Conservation (phyloP, 768 basidiomycete species). For the Boletus subcaerulescens region DNA sequence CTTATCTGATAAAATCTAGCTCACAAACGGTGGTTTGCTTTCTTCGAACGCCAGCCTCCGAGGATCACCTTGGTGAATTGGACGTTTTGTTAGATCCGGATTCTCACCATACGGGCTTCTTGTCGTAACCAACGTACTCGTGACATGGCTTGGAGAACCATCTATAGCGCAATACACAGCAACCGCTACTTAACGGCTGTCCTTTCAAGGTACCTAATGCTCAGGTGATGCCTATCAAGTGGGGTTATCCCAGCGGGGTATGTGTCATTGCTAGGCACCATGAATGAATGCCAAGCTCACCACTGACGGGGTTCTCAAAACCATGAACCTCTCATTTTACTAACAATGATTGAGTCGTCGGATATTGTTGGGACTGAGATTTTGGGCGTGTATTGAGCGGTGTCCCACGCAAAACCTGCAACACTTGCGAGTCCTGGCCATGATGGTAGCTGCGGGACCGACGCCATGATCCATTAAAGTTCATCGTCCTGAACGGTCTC, state of each 20-base stretch:
- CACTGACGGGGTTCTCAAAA: constrained; percentile 3
- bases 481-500: background rate
- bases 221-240: background rate
- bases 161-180: constrained; percentile 5
- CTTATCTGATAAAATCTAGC: constrained; percentile 16
- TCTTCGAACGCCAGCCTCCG: constrained; percentile 25
- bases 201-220: background rate
- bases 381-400: constrained; percentile 9
- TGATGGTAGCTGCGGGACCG: background rate
- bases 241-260: background rate
- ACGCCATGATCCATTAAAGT: background rate
- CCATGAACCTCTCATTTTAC: constrained; percentile 1
- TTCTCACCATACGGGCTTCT: background rate
- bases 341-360: background rate
- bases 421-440: too few relatives aligned
- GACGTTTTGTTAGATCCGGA: background rate
- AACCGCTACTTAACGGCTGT: background rate
- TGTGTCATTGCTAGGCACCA: background rate
- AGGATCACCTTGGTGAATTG: constrained; percentile 33
- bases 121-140: constrained; percentile 10
- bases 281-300: background rate
- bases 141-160: constrained; percentile 3
- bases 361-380: background rate
- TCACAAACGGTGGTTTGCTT: constrained; percentile 31
- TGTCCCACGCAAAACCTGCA: background rate